Conservation (phyloP, 2,329 filamentous ascomycete genomes). For the Colletotrichum melonis region DNA sequence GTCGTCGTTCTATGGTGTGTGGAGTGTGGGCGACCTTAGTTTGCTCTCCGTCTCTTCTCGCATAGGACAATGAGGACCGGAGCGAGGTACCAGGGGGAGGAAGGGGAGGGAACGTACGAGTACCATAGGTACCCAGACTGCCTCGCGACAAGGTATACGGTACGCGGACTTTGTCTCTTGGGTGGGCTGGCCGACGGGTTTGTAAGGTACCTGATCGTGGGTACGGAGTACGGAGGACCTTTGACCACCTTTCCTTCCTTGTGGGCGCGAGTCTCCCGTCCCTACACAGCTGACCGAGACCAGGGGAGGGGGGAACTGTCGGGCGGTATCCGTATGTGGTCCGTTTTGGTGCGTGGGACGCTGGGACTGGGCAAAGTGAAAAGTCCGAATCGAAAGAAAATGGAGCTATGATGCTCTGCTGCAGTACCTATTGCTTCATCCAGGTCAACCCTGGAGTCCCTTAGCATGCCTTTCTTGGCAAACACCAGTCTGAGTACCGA, state of each 20-base stretch:
- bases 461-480: slow-evolving; percentile 27
- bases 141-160: neutral
- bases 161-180: neutral
- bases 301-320: neutral
- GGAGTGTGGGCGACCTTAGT: neutral
- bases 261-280: slow-evolving; percentile 2
- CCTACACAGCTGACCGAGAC: slow-evolving; percentile 31
- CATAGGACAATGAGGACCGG: neutral
- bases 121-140: neutral
- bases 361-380: slow-evolving; percentile 4
- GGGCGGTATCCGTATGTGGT: slow-evolving; percentile 24
- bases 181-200: neutral
- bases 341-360: slow-evolving; percentile 15
- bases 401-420: slow-evolving; percentile 33
- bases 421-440: slow-evolving; percentile 26
- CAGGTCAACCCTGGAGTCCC: slow-evolving; percentile 20
- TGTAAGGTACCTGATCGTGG: neutral
- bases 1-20: neutral
- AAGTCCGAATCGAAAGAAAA: slow-evolving; percentile 10
- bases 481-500: neutral
- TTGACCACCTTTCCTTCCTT: neutral
- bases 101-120: neutral
- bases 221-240: neutral
- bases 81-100: neutral
- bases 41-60: slow-evolving; percentile 4